Conservation (phyloP, 2,329 filamentous ascomycete species). For the Stagonosporopsis vannaccii region DNA sequence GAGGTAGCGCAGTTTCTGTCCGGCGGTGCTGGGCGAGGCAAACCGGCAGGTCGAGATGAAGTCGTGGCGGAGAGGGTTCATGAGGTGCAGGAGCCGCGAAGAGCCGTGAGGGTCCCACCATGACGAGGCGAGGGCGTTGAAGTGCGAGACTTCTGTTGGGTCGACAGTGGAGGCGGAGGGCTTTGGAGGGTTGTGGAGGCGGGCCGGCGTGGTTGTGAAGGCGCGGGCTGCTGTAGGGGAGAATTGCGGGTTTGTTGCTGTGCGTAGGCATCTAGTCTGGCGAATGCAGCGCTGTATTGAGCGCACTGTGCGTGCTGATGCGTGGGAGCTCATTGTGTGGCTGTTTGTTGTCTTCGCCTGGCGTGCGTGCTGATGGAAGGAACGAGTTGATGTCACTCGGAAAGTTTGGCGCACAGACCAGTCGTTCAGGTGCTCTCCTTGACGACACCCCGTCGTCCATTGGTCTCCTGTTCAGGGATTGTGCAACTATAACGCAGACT, state of each 20-base stretch:
- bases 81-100: conserved; percentile 90
- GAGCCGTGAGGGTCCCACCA: conserved; percentile 98
- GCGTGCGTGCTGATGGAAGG: background rate
- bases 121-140: conserved; percentile 87
- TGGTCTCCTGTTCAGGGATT: too few relatives aligned
- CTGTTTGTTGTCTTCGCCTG: background rate
- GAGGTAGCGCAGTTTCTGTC: conserved; percentile 70
- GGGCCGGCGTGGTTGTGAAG: conserved; percentile 26
- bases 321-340: conserved; percentile 22
- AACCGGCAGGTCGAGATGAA: conserved; percentile 42
- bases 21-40: conserved; percentile 11
- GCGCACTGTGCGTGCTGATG: conserved; percentile 14
- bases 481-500: too few relatives aligned
- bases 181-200: conserved; percentile 24
- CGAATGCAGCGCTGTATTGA: conserved; percentile 13
- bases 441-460: too few relatives aligned
- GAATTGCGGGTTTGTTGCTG: background rate
- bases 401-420: conserved; percentile 10
- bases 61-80: conserved; percentile 95
- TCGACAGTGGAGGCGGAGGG: conserved; percentile 64
- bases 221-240: conserved; percentile 14
- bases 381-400: conserved; percentile 18
- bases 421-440: background rate
- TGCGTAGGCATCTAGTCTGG: background rate
- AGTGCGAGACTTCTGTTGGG: conserved; percentile 88